A percentile compares a stretch with the other conserved stretches of the same genome.
Evolutionary conservation across 306 rosid genomes (phyloP).

Genomic region (Fragaria vesca): DNA sequence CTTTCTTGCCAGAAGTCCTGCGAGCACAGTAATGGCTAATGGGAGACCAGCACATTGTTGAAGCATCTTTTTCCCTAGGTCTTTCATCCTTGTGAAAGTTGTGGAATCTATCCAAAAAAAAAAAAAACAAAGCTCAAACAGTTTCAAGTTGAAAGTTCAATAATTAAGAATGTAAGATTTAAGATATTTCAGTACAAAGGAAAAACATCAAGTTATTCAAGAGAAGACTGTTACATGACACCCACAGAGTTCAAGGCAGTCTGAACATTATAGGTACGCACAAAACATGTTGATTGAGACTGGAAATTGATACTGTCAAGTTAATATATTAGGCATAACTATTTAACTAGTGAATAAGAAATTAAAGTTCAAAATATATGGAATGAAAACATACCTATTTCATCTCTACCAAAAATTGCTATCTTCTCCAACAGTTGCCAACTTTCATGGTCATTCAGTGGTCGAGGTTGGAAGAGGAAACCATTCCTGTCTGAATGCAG

Average conservation of each 20-base stretch:
- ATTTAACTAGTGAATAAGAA: neutral
- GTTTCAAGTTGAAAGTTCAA: too few relatives aligned
- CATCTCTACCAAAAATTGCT: conserved; percentile 21
- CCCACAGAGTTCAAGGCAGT: too few relatives aligned
- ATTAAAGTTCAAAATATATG: neutral
- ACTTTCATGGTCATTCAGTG: conserved; percentile 34
- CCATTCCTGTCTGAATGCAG: conserved; percentile 30
- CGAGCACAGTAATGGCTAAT: conserved; percentile 8
- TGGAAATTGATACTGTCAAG: too few relatives aligned
- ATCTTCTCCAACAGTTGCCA: conserved; percentile 49
- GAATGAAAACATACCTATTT: neutral
- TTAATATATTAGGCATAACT: neutral
- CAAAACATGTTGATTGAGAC: neutral
- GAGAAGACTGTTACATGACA: too few relatives aligned
- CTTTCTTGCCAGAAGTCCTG: conserved; percentile 6
- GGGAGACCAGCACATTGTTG: conserved; percentile 1
- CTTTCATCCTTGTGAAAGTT: neutral
- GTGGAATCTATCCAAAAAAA: too few relatives aligned
- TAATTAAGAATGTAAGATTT: too few relatives aligned
- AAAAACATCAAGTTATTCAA: too few relatives aligned
- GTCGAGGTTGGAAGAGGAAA: conserved; percentile 35
- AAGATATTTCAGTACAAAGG: too few relatives aligned
- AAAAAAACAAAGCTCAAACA: too few relatives aligned
- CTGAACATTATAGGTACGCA: too few relatives aligned
- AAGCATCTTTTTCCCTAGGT: neutral